Evolutionary conservation across 2,329 filamentous ascomycete species (phyloP).

Genomic region (Purpureocillium takamizusanense): DNA sequence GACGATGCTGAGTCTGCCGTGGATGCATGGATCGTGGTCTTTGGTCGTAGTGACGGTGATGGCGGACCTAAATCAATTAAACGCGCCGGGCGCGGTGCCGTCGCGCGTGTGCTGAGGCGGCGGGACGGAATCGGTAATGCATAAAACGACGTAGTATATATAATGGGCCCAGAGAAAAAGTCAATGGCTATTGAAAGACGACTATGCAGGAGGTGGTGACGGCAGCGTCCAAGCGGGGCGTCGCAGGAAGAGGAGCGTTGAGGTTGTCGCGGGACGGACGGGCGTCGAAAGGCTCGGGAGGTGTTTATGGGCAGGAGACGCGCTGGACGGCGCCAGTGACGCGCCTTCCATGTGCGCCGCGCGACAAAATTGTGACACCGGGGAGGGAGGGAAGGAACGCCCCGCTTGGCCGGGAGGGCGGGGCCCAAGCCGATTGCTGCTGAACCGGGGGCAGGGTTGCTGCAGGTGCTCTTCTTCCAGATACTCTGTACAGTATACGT

Average conservation of each 20-base stretch:
- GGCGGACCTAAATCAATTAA: constrained; percentile 5
- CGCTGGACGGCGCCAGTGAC: constrained; percentile 13
- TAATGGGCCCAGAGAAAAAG: neutral
- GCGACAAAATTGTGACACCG: neutral
- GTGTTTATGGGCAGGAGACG: constrained; percentile 16
- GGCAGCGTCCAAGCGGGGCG: neutral
- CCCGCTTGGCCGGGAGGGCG: neutral
- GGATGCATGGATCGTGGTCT: constrained; percentile 12
- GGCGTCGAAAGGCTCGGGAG: neutral
- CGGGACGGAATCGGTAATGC: neutral
- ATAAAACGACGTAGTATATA: neutral
- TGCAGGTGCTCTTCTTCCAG: too few relatives aligned
- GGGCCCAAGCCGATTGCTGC: constrained; percentile 1
- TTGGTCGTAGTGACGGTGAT: neutral
- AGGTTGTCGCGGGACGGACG: too few relatives aligned
- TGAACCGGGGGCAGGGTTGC: neutral
- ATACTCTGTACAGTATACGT: too few relatives aligned
- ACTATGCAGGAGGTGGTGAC: neutral
- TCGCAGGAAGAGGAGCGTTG: too few relatives aligned
- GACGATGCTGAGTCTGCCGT: constrained; percentile 1
- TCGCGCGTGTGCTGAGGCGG: constrained; percentile 2
- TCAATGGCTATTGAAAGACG: too few relatives aligned
- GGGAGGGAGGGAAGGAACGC: too few relatives aligned
- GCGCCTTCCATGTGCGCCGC: constrained; percentile 10
- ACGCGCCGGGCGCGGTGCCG: constrained; percentile 8